phyloP scores from a whole-genome alignment of 2,329 filamentous ascomycete species.

The Gnomoniopsis smithogilvyi region DNA sequence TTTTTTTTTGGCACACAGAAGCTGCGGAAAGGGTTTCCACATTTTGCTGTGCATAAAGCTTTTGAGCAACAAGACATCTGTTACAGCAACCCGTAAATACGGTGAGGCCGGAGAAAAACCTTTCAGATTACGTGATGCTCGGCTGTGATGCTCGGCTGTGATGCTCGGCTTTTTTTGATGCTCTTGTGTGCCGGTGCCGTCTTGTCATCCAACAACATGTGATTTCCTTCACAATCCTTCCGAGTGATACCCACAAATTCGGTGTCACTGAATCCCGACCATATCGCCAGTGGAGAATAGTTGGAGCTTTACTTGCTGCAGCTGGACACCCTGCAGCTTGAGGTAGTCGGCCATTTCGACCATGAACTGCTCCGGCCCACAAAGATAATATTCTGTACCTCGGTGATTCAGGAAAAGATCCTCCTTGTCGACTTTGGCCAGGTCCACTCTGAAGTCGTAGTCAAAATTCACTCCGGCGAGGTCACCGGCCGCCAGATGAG shows the following conservation, averaged over 20 bases:
- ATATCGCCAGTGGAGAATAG: constrained; percentile 45
- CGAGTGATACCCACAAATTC: not conserved
- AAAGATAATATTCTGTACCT: constrained; percentile 51
- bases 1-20: no score
- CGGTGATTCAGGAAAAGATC: constrained; percentile 44
- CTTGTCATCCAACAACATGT: not conserved
- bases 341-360: constrained; percentile 44
- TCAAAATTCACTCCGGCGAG: constrained; percentile 41
- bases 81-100: no score
- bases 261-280: constrained; percentile 19
- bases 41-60: no score
- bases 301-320: constrained; percentile 40
- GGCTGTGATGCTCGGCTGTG: no score
- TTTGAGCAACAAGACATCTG: no score
- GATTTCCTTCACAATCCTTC: not conserved
- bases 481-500: constrained; percentile 43
- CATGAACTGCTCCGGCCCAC: constrained; percentile 55
- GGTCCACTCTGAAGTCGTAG: constrained; percentile 43
- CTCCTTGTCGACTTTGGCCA: constrained; percentile 39
- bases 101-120: no score
- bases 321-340: constrained; percentile 35
- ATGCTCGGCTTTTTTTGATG: no score
- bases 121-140: no score
- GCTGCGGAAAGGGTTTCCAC: no score
- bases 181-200: not conserved